Evolutionary conservation across 2,329 filamentous ascomycete genomes (phyloP).

Genomic region (Cercospora zeina): DNA sequence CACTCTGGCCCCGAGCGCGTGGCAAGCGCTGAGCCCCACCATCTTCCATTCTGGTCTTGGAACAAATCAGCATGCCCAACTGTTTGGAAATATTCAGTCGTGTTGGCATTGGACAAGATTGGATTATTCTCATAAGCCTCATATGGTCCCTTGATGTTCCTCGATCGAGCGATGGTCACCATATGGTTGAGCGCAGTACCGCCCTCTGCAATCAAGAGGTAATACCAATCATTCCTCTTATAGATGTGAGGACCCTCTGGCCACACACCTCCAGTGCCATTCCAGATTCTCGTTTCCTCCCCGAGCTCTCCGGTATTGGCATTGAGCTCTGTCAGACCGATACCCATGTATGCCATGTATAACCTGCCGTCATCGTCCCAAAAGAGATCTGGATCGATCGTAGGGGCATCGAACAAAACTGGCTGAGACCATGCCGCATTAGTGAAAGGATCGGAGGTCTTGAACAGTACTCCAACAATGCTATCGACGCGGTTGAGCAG

Average conservation of each 20-base stretch:
- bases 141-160: slow-evolving; percentile 41
- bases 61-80: slow-evolving; percentile 61
- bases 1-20: slow-evolving; percentile 50
- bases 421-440: slow-evolving; percentile 52
- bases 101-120: slow-evolving; percentile 34
- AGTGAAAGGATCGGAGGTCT: slow-evolving; percentile 48
- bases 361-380: slow-evolving; percentile 59
- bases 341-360: slow-evolving; percentile 48
- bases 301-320: slow-evolving; percentile 37
- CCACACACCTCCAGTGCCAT: slow-evolving; percentile 41
- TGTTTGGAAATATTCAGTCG: slow-evolving; percentile 48
- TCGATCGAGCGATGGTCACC: slow-evolving; percentile 44
- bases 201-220: slow-evolving; percentile 42
- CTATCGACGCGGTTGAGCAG: not conserved
- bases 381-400: slow-evolving; percentile 42
- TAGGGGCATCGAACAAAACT: slow-evolving; percentile 46
- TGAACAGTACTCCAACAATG: slow-evolving; percentile 43
- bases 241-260: slow-evolving; percentile 45
- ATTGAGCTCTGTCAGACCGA: slow-evolving; percentile 39
- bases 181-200: slow-evolving; percentile 47
- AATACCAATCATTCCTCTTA: slow-evolving; percentile 42
- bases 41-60: slow-evolving; percentile 52
- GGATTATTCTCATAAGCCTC: slow-evolving; percentile 33
- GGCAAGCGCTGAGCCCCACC: slow-evolving; percentile 55
- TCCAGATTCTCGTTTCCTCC: slow-evolving; percentile 39